A percentile compares a stretch with the other conserved stretches of the same genome.
Conservation (phyloP, 2,329 filamentous ascomycete genomes). For the Nemania sp. region DNA sequence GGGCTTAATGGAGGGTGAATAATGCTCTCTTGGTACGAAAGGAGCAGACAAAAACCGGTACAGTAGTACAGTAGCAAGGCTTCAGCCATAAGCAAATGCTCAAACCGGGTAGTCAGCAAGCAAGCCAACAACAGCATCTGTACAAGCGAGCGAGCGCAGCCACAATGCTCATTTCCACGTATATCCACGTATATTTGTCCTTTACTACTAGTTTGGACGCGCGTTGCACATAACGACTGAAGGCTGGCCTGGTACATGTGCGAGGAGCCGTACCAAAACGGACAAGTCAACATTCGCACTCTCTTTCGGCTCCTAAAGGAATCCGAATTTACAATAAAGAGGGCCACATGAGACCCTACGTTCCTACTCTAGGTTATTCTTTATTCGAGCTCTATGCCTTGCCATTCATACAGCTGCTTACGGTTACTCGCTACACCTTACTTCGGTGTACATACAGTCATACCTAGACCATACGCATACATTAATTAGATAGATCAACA, state of each 20-base stretch:
- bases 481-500: neutral
- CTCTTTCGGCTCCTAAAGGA: slow-evolving; percentile 10
- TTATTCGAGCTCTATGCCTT: neutral
- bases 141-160: slow-evolving; percentile 24
- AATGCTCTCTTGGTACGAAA: neutral
- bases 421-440: neutral
- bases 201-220: slow-evolving; percentile 17
- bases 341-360: slow-evolving; percentile 18
- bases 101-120: slow-evolving; percentile 6
- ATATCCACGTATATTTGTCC: slow-evolving; percentile 2
- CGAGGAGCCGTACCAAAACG: slow-evolving; percentile 13
- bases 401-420: neutral
- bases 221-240: slow-evolving; percentile 17
- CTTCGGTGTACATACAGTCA: neutral
- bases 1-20: neutral
- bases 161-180: slow-evolving; percentile 30
- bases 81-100: slow-evolving; percentile 4
- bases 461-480: no score
- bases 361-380: slow-evolving; percentile 6
- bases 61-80: neutral
- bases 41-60: neutral
- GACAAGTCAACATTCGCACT: slow-evolving; percentile 10
- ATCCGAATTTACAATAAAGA: slow-evolving; percentile 19
- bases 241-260: neutral
- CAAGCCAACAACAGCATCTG: slow-evolving; percentile 8